Conservation (phyloP, 169 alveolate genomes). For the Plasmodium blacklocki region DNA sequence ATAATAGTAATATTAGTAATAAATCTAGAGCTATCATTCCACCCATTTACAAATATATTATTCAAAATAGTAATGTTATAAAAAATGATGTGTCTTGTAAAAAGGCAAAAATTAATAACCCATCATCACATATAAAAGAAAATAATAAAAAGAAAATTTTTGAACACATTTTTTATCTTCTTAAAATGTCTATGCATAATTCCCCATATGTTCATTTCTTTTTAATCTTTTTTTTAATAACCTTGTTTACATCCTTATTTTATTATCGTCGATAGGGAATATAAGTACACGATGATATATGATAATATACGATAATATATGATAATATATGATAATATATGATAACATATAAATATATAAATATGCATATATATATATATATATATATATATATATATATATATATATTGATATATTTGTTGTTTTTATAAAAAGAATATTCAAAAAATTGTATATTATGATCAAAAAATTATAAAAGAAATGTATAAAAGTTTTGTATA, state of each 20-base stretch:
- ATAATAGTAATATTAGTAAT: neutral
- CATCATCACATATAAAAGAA: neutral
- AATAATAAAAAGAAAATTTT: conserved; percentile 25
- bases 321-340: no score
- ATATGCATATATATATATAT: neutral
- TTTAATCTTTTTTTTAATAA: conserved; percentile 32
- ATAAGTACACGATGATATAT: neutral
- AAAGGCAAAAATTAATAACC: neutral
- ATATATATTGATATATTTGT: neutral
- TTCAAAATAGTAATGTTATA: conserved; percentile 33
- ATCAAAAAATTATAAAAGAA: no score
- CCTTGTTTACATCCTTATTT: conserved; percentile 38
- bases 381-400: conserved; percentile 5
- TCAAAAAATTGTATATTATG: neutral
- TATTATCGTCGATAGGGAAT: conserved; percentile 20
- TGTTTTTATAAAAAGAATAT: conserved; percentile 1
- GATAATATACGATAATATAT: neutral
- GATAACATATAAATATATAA: neutral
- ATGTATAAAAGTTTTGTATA: no score
- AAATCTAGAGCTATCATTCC: conserved; percentile 64
- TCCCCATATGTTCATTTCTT: conserved; percentile 46
- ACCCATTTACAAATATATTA: conserved; percentile 57
- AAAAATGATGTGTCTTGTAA: conserved; percentile 3
- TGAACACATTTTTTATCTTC: conserved; percentile 25
- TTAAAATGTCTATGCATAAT: conserved; percentile 23